A percentile compares a stretch with the other conserved stretches of the same genome.
Conservation (phyloP, 805 yeast species). For the Cyberlindnera americana region DNA sequence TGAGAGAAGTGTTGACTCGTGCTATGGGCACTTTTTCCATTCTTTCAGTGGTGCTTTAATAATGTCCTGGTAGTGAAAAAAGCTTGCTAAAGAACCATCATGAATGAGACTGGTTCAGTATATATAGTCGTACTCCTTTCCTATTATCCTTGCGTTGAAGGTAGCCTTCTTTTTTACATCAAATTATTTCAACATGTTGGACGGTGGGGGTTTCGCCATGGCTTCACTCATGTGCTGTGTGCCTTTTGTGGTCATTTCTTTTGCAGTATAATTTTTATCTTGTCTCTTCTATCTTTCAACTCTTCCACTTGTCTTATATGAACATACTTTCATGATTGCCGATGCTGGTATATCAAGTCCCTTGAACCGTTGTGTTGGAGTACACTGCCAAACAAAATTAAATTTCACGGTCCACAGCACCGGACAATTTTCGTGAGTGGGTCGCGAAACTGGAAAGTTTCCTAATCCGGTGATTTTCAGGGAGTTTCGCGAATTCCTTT, state of each 20-base stretch:
- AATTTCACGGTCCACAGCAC: conserved; percentile 16
- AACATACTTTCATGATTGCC: conserved; percentile 22
- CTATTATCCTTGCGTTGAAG: too few relatives aligned
- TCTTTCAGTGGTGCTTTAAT: too few relatives aligned
- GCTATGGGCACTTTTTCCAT: too few relatives aligned
- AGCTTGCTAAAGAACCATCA: too few relatives aligned
- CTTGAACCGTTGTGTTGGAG: conserved; percentile 1
- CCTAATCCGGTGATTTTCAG: conserved; percentile 8
- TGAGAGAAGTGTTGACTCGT: too few relatives aligned
- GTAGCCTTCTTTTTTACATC: background rate
- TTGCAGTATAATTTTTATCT: conserved; percentile 83
- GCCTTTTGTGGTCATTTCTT: too few relatives aligned
- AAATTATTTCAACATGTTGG: too few relatives aligned
- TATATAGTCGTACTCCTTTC: too few relatives aligned
- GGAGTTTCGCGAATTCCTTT: conserved; percentile 1
- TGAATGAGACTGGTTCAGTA: too few relatives aligned
- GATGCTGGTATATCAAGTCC: conserved; percentile 7
- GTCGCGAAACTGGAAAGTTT: conserved; percentile 14
- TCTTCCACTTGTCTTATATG: background rate
- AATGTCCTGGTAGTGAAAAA: too few relatives aligned
- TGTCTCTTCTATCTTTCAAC: conserved; percentile 57
- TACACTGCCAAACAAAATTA: conserved; percentile 18
- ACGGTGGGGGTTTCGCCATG: too few relatives aligned
- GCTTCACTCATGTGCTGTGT: background rate
- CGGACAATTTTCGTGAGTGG: conserved; percentile 24